Percentiles rank a stretch among this genome's conserved stretches.
These are phyloP conservation scores for Candida ipomoeae DNA, from an alignment of 805 yeast species.

Conservation along the genomic window DNA sequence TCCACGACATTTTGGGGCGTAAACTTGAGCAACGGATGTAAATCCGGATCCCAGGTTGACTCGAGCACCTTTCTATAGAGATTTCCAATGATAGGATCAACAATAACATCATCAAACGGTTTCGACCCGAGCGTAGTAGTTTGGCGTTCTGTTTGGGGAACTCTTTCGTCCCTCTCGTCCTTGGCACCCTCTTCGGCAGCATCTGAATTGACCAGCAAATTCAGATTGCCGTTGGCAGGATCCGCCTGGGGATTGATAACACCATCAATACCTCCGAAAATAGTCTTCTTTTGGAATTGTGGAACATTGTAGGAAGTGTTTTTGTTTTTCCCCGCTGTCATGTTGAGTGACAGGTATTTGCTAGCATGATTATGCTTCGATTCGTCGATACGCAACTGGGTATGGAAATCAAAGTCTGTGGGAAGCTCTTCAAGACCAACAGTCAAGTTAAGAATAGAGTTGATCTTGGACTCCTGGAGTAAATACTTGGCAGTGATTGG, in stretches of 20 bases:
- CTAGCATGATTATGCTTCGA: conserved; percentile 8
- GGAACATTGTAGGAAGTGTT: conserved; percentile 29
- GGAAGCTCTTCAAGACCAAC: conserved; percentile 48
- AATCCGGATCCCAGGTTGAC: conserved; percentile 56
- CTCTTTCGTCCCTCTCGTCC: conserved; percentile 1
- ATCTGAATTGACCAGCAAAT: background rate
- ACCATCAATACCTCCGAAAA: conserved; percentile 50
- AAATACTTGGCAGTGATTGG: conserved; percentile 59
- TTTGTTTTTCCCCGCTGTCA: conserved; percentile 19
- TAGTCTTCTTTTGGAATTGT: conserved; percentile 38
- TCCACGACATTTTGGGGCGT: conserved; percentile 69
- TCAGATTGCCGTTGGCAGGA: background rate
- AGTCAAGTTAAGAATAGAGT: conserved; percentile 67
- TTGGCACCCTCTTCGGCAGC: background rate
- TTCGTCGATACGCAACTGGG: conserved; percentile 37
- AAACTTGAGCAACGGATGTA: conserved; percentile 44
- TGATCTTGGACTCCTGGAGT: conserved; percentile 73
- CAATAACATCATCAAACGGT: conserved; percentile 21
- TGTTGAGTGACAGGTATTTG: conserved; percentile 2
- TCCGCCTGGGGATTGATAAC: conserved; percentile 22
- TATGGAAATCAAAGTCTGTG: conserved; percentile 36
- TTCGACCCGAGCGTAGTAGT: conserved; percentile 9
- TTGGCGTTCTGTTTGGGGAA: conserved; percentile 2
- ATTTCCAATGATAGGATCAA: conserved; percentile 49
- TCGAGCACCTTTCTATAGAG: conserved; percentile 54